Evolutionary conservation across 2,329 filamentous ascomycete genomes (phyloP).

Genomic region (Colletotrichum australisinense): DNA sequence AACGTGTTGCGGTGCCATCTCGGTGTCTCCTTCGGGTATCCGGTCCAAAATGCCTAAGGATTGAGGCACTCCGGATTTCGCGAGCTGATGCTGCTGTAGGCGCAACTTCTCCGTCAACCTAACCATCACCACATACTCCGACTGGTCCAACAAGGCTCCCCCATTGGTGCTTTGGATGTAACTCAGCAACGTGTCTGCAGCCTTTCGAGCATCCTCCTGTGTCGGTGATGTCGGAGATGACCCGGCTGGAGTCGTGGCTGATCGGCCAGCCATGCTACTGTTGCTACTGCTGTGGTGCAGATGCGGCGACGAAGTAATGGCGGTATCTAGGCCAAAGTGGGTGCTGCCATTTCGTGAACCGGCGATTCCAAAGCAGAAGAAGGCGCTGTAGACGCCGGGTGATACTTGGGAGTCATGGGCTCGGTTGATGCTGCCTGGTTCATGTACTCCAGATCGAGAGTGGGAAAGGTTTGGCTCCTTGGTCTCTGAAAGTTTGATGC

Average conservation of each 20-base stretch:
- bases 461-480: conserved; percentile 89
- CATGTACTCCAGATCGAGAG: conserved; percentile 71
- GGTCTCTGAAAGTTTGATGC: conserved; percentile 74
- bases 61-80: conserved; percentile 41
- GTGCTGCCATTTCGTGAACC: conserved; percentile 55
- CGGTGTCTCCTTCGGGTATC: conserved; percentile 68
- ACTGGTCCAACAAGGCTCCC: conserved; percentile 76
- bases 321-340: conserved; percentile 57
- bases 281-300: conserved; percentile 65
- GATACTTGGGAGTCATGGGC: conserved; percentile 62
- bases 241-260: conserved; percentile 56
- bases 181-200: conserved; percentile 82
- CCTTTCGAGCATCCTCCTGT: conserved; percentile 86
- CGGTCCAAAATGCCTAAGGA: conserved; percentile 62
- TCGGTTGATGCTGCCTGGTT: conserved; percentile 56
- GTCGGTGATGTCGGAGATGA: conserved; percentile 75
- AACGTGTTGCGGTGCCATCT: conserved; percentile 50
- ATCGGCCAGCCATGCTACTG: conserved; percentile 53
- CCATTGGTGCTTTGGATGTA: conserved; percentile 81
- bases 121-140: conserved; percentile 81
- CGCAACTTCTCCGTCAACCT: conserved; percentile 89
- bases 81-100: conserved; percentile 65
- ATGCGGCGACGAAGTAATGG: conserved; percentile 51
- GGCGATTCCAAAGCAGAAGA: conserved; percentile 66
- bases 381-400: conserved; percentile 58